Evolutionary conservation across 2,329 filamentous ascomycete species (phyloP), one percentile per base, ranked within the genome.

Genomic region (Hypocrella siamensis): DNA sequence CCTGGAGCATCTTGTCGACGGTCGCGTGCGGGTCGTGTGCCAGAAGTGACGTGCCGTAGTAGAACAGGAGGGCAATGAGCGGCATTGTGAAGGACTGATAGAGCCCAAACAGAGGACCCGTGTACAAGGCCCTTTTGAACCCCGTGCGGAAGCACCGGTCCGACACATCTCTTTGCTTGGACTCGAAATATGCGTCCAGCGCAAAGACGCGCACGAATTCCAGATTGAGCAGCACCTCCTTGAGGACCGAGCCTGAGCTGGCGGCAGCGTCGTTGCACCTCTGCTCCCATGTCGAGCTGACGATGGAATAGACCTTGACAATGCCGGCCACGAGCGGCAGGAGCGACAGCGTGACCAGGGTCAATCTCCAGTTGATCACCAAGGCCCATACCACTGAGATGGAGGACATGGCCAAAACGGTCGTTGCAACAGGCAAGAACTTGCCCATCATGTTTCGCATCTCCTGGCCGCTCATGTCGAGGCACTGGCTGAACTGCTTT

Each of bases 391-490:
- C 45, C 6, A 90, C 45, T 0, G 82, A 75, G n/a, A 79, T 67
- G 1, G 57, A 35, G 14, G 81, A 63, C 65, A 93, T 86, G 31
- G 72, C 54, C 1, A 62, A 47, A 4, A 80, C 75, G 8, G 78
- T 70, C 11, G 86, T 61, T 1, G 79, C 52, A 32, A 79, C 71
- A 2, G 79, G 78, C 1, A 77, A 64, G 45, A 93, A 93, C 2
- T 79, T 70, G 2, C 81, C 79, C 0, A 93, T 64, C 0, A 96
- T 58, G 42, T 82, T 85, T 7, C 81, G 70, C 70, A 90, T 86
- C 47, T 93, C 84, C 48, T 96, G 85, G 0, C 79, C 80, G 43
- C 83, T 81, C 12, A 79, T 70, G 44, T 93, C 83, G 0, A 96
- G 65, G 28, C 69, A 78, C 37, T 82, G 75, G 1, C 66, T 73